Conservation (phyloP, 2,329 filamentous ascomycete species). For the Leptographium wingfieldii region DNA sequence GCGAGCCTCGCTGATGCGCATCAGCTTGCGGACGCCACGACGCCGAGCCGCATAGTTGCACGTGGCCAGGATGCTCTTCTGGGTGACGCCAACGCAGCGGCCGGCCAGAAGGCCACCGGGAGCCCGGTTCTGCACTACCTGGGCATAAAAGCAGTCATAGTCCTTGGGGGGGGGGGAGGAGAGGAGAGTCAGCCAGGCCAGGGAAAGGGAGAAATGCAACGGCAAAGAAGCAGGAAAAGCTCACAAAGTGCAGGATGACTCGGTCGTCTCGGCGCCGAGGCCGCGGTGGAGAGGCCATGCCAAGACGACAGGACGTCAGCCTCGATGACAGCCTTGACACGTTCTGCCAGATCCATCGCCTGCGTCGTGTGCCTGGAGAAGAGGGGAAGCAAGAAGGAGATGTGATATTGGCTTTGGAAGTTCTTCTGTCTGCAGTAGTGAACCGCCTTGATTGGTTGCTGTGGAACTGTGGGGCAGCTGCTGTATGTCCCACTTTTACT, state of each 20-base stretch:
- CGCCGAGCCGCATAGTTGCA: conserved; percentile 82
- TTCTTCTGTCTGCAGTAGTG: neutral
- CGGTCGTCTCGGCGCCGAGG: neutral
- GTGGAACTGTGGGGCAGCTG: neutral
- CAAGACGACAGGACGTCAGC: neutral
- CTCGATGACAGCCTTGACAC: too few species aligned
- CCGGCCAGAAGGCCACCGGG: conserved; percentile 40
- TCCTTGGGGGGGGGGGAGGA: conserved; percentile 44
- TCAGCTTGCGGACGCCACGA: conserved; percentile 65
- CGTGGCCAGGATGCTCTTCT: conserved; percentile 86
- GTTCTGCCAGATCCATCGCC: too few species aligned
- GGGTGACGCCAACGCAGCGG: conserved; percentile 70
- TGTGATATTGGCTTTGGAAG: neutral
- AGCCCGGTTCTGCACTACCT: conserved; percentile 66
- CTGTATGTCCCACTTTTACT: too few species aligned
- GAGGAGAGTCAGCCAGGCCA: conserved; percentile 57
- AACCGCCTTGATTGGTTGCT: neutral
- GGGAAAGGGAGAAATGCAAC: conserved; percentile 14
- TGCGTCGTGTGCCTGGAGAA: too few species aligned
- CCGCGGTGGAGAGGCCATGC: neutral
- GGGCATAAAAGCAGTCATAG: conserved; percentile 91
- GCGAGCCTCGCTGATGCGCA: conserved; percentile 72
- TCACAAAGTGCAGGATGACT: conserved; percentile 1
- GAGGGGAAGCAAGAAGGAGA: neutral
- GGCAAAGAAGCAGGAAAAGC: neutral